phyloP scores from a whole-genome alignment of 2,329 filamentous ascomycete genomes.

The Thelonectria rubi region DNA sequence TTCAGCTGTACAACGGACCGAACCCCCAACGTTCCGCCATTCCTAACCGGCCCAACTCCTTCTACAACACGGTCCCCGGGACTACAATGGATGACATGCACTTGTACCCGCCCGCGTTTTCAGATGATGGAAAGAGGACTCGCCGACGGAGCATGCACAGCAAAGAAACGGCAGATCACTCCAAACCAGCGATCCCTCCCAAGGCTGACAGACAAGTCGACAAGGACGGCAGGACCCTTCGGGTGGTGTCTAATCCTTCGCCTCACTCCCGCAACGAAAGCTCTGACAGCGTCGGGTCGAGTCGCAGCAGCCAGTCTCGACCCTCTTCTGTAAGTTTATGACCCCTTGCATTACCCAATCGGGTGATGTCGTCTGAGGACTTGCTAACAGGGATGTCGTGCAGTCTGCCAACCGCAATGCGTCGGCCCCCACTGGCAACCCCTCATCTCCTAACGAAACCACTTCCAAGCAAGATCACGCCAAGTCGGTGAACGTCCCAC shows the following conservation, averaged over 20 bases:
- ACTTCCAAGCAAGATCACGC: conserved; percentile 61
- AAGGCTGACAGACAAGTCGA: conserved; percentile 44
- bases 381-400: conserved; percentile 58
- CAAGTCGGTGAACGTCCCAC: conserved; percentile 66
- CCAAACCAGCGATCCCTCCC: conserved; percentile 31
- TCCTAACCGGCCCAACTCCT: conserved; percentile 61
- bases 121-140: conserved; percentile 78
- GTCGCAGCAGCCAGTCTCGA: conserved; percentile 66
- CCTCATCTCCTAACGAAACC: conserved; percentile 61
- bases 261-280: conserved; percentile 62
- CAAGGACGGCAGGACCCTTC: conserved; percentile 53
- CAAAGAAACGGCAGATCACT: conserved; percentile 50
- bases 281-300: conserved; percentile 71
- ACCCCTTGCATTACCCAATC: conserved; percentile 55
- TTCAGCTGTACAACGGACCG: conserved; percentile 44
- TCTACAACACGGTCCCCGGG: conserved; percentile 59
- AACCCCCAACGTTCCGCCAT: conserved; percentile 46
- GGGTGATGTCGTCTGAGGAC: conserved; percentile 46
- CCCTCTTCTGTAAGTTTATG: conserved; percentile 70
- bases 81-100: conserved; percentile 74
- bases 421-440: conserved; percentile 61
- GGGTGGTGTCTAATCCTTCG: conserved; percentile 44
- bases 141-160: conserved; percentile 85
- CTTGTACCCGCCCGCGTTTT: conserved; percentile 62
- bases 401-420: conserved; percentile 69